Evolutionary conservation across 495 filamentous ascomycete genomes (phyloP).

Genomic region (Amorphotheca resinae): DNA sequence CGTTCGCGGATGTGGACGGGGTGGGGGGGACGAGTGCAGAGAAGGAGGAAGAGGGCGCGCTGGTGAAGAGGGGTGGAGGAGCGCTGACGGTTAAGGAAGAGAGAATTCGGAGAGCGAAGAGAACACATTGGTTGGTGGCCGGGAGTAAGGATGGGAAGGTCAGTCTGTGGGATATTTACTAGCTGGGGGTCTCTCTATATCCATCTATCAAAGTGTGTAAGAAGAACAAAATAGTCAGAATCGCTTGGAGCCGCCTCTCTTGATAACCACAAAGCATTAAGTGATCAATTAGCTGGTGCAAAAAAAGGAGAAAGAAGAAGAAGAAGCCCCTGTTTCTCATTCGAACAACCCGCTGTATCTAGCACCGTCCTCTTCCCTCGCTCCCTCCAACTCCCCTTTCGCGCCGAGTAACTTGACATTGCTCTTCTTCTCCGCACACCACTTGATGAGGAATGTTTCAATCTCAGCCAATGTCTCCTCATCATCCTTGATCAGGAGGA

Average conservation of each 20-base stretch:
- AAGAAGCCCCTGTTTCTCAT: too few species aligned
- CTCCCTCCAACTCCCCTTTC: constrained; percentile 78
- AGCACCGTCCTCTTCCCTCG: constrained; percentile 44
- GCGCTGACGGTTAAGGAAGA: constrained; percentile 40
- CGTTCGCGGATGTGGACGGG: constrained; percentile 46
- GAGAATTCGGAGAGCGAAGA: constrained; percentile 49
- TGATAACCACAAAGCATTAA: too few species aligned
- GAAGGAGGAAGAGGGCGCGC: neutral
- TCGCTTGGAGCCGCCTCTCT: too few species aligned
- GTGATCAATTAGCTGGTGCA: too few species aligned
- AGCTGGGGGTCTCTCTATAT: too few species aligned
- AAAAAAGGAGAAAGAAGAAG: too few species aligned
- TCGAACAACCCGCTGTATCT: neutral
- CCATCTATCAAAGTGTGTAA: too few species aligned
- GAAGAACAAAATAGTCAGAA: too few species aligned
- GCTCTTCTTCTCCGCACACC: constrained; percentile 54
- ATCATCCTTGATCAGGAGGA: constrained; percentile 65
- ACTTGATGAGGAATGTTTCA: constrained; percentile 47
- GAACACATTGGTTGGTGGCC: constrained; percentile 77
- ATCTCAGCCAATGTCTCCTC: constrained; percentile 50
- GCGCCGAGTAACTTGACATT: constrained; percentile 67
- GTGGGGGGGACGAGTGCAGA: neutral
- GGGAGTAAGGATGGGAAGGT: constrained; percentile 95
- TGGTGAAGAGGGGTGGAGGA: neutral
- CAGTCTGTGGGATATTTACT: constrained; percentile 93